Evolutionary conservation across 441 rosid genomes (phyloP).

Genomic region (Omphalea diandra): DNA sequence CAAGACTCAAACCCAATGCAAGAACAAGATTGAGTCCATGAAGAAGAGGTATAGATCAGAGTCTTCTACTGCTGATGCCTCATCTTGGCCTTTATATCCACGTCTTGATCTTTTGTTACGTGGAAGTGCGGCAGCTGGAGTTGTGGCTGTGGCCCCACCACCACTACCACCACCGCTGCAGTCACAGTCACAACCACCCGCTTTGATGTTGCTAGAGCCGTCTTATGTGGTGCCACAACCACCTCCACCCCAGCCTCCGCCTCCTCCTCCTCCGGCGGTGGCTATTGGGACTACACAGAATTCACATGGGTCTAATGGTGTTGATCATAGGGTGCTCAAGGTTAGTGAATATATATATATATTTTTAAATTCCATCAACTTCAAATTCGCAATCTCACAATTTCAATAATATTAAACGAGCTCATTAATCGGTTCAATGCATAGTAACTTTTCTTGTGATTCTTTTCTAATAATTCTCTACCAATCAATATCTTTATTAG

Average conservation of each 20-base stretch:
- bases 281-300: slow-evolving; percentile 37
- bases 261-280: slow-evolving; percentile 21
- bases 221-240: slow-evolving; percentile 23
- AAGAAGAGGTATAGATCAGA: slow-evolving; percentile 93
- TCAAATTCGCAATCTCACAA: too few species aligned
- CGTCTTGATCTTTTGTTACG: slow-evolving; percentile 85
- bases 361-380: too few species aligned
- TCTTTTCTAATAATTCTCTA: slow-evolving; percentile 11
- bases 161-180: slow-evolving; percentile 16
- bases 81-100: slow-evolving; percentile 86
- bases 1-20: slow-evolving; percentile 95
- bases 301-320: slow-evolving; percentile 72
- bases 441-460: not conserved
- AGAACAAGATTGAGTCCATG: slow-evolving; percentile 99
- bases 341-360: slow-evolving; percentile 53
- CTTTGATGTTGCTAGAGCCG: too few species aligned
- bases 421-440: too few species aligned
- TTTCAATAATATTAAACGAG: too few species aligned
- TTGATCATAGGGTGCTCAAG: slow-evolving; percentile 60
- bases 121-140: slow-evolving; percentile 32
- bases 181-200: slow-evolving; percentile 17
- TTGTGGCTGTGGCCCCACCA: not conserved
- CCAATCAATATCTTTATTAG: not conserved
- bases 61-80: slow-evolving; percentile 63
- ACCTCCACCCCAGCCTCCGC: slow-evolving; percentile 20